Evolutionary conservation across 2,329 filamentous ascomycete species (phyloP).

Genomic region (Fusarium protoensiforme): DNA sequence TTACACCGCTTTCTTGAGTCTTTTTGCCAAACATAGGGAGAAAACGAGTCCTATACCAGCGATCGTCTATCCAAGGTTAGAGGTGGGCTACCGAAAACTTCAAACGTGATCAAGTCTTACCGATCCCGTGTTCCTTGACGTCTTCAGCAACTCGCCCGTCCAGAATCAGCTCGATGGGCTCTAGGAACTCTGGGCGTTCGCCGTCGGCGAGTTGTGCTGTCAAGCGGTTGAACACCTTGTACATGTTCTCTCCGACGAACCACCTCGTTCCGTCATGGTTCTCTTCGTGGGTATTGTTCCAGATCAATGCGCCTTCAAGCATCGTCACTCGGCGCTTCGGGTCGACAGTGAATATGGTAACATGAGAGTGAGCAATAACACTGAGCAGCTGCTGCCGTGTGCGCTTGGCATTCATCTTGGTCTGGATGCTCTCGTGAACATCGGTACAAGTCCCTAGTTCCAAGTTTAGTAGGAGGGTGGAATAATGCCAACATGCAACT

Average conservation of each 20-base stretch:
- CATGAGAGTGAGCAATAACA: constrained; percentile 79
- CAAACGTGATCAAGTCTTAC: constrained; percentile 44
- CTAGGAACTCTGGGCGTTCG: constrained; percentile 61
- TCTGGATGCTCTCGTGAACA: constrained; percentile 78
- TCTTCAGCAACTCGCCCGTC: constrained; percentile 69
- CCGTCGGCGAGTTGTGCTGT: constrained; percentile 56
- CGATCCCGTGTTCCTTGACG: constrained; percentile 71
- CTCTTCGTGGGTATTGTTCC: constrained; percentile 57
- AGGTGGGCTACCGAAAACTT: background rate
- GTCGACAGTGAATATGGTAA: constrained; percentile 81
- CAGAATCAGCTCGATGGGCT: constrained; percentile 72
- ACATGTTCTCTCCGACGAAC: constrained; percentile 71
- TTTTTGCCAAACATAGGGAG: constrained; percentile 72
- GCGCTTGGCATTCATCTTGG: constrained; percentile 72
- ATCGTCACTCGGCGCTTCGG: constrained; percentile 70
- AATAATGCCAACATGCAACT: constrained; percentile 21
- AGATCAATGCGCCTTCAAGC: constrained; percentile 74
- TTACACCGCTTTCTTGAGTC: constrained; percentile 60
- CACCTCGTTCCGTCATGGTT: constrained; percentile 55
- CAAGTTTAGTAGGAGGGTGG: background rate
- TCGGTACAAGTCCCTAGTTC: constrained; percentile 75
- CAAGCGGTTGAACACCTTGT: constrained; percentile 69
- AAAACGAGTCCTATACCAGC: constrained; percentile 78
- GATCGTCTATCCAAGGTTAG: constrained; percentile 56
- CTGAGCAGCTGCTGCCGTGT: constrained; percentile 77